Base-by-base conservation (phyloP, 2,329 filamentous ascomycete genomes). In the Colletotrichum phormii region DNA sequence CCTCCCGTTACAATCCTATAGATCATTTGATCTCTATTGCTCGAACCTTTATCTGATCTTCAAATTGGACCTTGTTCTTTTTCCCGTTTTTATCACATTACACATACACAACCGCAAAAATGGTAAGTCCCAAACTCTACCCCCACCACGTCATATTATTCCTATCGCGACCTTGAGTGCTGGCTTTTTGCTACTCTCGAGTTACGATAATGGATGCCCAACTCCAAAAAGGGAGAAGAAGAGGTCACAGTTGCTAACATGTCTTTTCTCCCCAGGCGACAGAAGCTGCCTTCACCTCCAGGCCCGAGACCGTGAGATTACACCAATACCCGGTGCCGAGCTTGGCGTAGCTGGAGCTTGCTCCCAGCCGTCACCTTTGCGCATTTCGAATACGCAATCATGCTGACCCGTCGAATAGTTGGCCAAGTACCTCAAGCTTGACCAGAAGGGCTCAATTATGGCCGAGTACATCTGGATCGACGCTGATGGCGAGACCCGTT, bases 391-490 rank as follows among this genome's bases (percentile, higher is more conserved):
- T n/a, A 55, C 62, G 26, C 66, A 70, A 66, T 62, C 11, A 31
- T 74, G 67, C 71, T 75, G 71, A 73, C 61, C 26, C 74, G 61
- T 67, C 65, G 64, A 76, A 80, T 84, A 98, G 95, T 92, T 98
- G 84, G 87, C 93, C 84, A 98, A 98, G 86, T 98, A 96, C 90
- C 91, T 97, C 86, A 88, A 89, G 81, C 94, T 98, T 80, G 93
- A 95, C 84, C 96, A 98, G 88, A 94, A 93, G 84, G 95, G 95
- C 84, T 88, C 87, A 79, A 89, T 97, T 82, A 97, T 98, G 85
- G 96, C 95, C 81, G 96, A 98, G 88, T 98, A 98, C 87, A 92
- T 98, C 89, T 98, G 96, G 96, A 93, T 98, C 83, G 95, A 98
- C 82, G 89, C 93, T 77, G 85, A 87, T 77, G 95, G 95, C 83